Evolutionary conservation across 441 rosid genomes (phyloP), one percentile per base, ranked within the genome.

Genomic region (Populus hybrid): DNA sequence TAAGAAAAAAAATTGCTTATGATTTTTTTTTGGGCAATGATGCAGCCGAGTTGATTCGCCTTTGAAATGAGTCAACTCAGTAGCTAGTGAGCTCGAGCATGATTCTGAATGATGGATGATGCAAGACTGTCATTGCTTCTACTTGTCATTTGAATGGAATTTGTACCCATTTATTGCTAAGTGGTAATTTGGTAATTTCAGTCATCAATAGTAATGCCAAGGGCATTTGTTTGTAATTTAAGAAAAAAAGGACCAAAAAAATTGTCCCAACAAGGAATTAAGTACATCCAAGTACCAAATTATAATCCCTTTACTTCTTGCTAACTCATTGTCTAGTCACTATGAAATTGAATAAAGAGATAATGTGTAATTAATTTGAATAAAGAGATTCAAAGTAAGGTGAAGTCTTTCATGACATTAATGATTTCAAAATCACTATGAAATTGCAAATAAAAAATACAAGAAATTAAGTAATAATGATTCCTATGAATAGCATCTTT

Each of bases 31-130:
- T 64, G 84, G 74, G 87, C 86, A 67, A 78, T 88, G 87, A 85
- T 85, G 81, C 76, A 75, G 78, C 80, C 46, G 88, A 80, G 88
- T 84, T 57, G 86, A 81, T 85, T 75, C 82, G 70, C 69, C 10
- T 12, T 10, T 30, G 1, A 7, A 20, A 57, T 76, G 84, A 81
- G 84, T 76, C 75, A 65, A 82, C 85, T 86, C 80, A 8, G 68
- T 57, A 32, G 32, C 77, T 85, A 81, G 82, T 83, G 92, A 87
- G 89, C 89, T 83, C 82, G 67, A 71, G 80, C 74, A 71, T 66
- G 76, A 70, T 82, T 77, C 20, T 65, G 57, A 26, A 57, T 3
- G 57, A 46, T 10, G 9, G n/a, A 42, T 28, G 78, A 46, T 24
- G 57, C 21, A 67, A 28, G 57, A 14, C 57, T 46, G 57, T 46